These are phyloP conservation scores for Logfia minima DNA, from an alignment of 129 eudicot genomes.

Conservation along the genomic window DNA sequence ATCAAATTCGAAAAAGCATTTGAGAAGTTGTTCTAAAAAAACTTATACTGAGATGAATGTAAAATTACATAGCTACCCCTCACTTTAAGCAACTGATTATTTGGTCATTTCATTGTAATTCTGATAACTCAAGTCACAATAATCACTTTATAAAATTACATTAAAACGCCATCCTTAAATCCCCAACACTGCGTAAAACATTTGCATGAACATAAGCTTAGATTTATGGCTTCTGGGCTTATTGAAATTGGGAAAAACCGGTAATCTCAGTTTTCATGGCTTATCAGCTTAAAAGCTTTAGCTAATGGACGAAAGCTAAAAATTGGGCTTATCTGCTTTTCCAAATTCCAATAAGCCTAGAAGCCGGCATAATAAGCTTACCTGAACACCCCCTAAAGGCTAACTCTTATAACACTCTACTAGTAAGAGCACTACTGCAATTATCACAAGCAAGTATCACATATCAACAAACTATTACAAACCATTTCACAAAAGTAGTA, in stretches of 20 bases:
- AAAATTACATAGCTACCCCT: not conserved
- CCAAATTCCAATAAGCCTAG: not conserved
- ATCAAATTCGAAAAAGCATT: not conserved
- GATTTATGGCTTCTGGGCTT: not conserved
- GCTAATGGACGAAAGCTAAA: not conserved
- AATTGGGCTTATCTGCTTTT: not conserved
- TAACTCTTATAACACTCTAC: not conserved
- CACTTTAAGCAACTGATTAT: not conserved
- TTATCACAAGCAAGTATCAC: conserved; percentile 3
- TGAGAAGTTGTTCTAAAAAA: not conserved
- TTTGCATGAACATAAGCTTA: not conserved
- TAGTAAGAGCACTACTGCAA: conserved; percentile 9
- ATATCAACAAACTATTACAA: conserved; percentile 14
- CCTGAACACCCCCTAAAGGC: not conserved
- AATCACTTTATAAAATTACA: not conserved
- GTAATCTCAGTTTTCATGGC: not conserved
- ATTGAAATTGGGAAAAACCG: not conserved
- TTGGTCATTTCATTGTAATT: not conserved
- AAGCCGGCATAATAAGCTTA: not conserved
- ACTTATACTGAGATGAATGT: not conserved
- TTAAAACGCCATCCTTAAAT: not conserved
- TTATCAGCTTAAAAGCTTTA: not conserved
- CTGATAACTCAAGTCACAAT: not conserved
- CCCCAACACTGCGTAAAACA: not conserved
- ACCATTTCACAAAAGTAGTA: not conserved